Conservation (phyloP, 345 rosid species). For the Eucalyptus dawsonii region DNA sequence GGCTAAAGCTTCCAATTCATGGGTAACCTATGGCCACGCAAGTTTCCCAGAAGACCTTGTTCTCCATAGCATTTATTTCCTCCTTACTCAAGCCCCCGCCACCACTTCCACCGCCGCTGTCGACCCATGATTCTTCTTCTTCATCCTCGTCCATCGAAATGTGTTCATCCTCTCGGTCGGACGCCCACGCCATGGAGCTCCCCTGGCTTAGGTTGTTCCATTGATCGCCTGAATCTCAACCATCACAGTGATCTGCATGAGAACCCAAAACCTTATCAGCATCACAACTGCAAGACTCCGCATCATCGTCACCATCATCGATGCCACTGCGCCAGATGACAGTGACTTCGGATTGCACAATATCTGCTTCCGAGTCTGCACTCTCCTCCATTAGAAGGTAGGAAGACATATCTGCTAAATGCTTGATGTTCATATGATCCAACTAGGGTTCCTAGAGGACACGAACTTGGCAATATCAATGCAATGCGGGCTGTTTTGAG, state of each 20-base stretch:
- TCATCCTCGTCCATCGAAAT: too few species aligned
- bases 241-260: not conserved
- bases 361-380: conserved; percentile 35
- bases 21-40: too few species aligned
- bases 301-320: conserved; percentile 28
- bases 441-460: not conserved
- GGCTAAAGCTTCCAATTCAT: not conserved
- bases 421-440: not conserved
- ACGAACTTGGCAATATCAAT: not conserved
- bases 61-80: too few species aligned
- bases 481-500: not conserved
- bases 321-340: not conserved
- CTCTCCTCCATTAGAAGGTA: conserved; percentile 29
- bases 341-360: not conserved
- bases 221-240: not conserved
- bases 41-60: too few species aligned
- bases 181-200: too few species aligned
- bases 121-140: too few species aligned
- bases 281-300: conserved; percentile 38
- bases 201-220: not conserved
- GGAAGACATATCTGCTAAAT: conserved; percentile 14
- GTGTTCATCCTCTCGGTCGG: too few species aligned
- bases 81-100: too few species aligned
- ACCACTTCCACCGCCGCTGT: too few species aligned
- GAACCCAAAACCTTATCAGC: not conserved